Conservation (phyloP, 176 grass and related monocot species). For the Olyra latifolia region DNA sequence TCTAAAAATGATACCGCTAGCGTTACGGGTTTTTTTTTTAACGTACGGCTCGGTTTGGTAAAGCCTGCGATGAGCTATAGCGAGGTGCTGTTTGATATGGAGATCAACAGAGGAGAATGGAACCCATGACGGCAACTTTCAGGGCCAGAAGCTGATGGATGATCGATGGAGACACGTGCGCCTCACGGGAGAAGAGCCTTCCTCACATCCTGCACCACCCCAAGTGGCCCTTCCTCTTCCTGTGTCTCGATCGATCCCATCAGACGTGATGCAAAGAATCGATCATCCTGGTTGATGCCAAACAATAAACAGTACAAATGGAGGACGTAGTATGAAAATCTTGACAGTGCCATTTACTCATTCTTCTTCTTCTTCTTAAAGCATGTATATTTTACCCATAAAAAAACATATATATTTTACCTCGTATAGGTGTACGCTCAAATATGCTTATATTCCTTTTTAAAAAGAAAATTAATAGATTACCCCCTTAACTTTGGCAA, state of each 20-base stretch:
- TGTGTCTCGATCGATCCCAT: neutral
- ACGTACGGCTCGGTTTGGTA: no score
- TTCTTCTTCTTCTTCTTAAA: no score
- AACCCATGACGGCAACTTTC: slow-evolving; percentile 31
- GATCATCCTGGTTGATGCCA: neutral
- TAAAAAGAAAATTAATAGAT: no score
- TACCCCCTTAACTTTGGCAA: no score
- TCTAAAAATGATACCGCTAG: no score
- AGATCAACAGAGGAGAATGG: slow-evolving; percentile 7
- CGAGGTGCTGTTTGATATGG: slow-evolving; percentile 16
- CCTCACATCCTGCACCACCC: slow-evolving; percentile 12
- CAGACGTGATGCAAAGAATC: neutral
- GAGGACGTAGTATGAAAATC: neutral
- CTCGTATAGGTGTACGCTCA: no score
- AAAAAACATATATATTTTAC: no score
- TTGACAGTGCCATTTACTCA: no score
- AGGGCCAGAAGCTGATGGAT: neutral
- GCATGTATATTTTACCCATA: no score
- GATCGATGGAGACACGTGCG: slow-evolving; percentile 12
- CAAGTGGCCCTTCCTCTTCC: slow-evolving; percentile 14
- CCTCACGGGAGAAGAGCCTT: slow-evolving; percentile 23
- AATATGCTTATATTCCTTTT: no score
- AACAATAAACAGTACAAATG: neutral
- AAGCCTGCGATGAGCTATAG: neutral
- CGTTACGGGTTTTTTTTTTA: no score